Conservation (phyloP, 495 filamentous ascomycete genomes). For the Penicillium maclennaniae region DNA sequence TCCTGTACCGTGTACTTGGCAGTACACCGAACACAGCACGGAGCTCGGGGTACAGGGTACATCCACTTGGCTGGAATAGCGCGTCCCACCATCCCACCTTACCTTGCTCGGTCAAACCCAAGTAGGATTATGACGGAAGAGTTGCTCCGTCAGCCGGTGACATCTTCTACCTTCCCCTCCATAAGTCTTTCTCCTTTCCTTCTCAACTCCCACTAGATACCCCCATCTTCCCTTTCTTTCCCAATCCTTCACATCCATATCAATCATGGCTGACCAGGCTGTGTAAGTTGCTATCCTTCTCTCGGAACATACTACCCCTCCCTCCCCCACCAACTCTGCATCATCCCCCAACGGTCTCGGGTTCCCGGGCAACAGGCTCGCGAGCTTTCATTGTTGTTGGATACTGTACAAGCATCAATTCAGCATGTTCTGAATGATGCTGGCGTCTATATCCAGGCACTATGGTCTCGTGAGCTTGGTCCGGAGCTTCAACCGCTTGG, state of each 20-base stretch:
- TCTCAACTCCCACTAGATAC: conserved; percentile 17
- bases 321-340: conserved; percentile 9
- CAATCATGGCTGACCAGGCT: conserved; percentile 46
- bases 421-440: neutral
- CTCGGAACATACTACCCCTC: conserved; percentile 4
- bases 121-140: conserved; percentile 37
- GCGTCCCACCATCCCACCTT: conserved; percentile 27
- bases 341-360: conserved; percentile 1
- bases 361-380: neutral
- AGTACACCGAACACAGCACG: neutral
- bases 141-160: conserved; percentile 42
- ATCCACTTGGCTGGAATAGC: neutral
- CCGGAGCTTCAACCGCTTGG: conserved; percentile 8
- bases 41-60: neutral
- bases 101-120: neutral
- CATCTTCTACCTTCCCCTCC: conserved; percentile 17
- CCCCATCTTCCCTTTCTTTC: conserved; percentile 21
- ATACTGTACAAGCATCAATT: neutral
- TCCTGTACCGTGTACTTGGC: conserved; percentile 34
- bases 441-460: conserved; percentile 2
- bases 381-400: neutral
- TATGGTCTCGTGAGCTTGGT: conserved; percentile 1
- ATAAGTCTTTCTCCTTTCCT: conserved; percentile 11
- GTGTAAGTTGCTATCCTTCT: conserved; percentile 47
- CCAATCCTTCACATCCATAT: conserved; percentile 10